A percentile compares a stretch with the other conserved stretches of the same genome.
Evolutionary conservation across 2,329 filamentous ascomycete genomes (phyloP).

Genomic region (Xylariales sp.): DNA sequence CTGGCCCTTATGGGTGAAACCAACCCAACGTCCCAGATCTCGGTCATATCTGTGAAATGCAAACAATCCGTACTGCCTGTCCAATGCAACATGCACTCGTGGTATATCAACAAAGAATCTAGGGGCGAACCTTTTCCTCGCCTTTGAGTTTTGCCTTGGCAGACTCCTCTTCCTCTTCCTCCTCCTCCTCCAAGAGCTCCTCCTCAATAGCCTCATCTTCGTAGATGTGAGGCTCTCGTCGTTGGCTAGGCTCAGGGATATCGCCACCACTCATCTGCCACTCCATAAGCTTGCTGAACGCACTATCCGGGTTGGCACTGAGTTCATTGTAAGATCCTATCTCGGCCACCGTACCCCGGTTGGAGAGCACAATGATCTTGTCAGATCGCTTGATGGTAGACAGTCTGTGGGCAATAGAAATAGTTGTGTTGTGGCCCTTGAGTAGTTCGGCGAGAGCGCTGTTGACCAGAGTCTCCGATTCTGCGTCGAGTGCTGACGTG

Average conservation of each 20-base stretch:
- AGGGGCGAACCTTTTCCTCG: slow-evolving; percentile 15
- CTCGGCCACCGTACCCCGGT: slow-evolving; percentile 85
- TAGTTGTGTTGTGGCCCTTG: slow-evolving; percentile 86
- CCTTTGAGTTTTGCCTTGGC: slow-evolving; percentile 14
- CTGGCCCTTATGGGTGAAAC: slow-evolving; percentile 8
- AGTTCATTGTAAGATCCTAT: slow-evolving; percentile 79
- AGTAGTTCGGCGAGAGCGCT: slow-evolving; percentile 78
- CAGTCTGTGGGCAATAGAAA: slow-evolving; percentile 92
- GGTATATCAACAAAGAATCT: slow-evolving; percentile 8
- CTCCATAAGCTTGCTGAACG: slow-evolving; percentile 95
- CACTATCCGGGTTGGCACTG: slow-evolving; percentile 67
- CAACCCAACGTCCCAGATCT: neutral
- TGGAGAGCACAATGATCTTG: slow-evolving; percentile 84
- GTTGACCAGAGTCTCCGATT: slow-evolving; percentile 95
- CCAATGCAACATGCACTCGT: slow-evolving; percentile 16
- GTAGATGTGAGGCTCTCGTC: slow-evolving; percentile 38
- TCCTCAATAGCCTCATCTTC: slow-evolving; percentile 50
- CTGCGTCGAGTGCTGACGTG: slow-evolving; percentile 90
- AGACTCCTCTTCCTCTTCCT: slow-evolving; percentile 24
- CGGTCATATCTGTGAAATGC: slow-evolving; percentile 1
- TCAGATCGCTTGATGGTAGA: slow-evolving; percentile 96
- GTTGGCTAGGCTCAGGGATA: slow-evolving; percentile 33
- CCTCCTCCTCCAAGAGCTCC: slow-evolving; percentile 38
- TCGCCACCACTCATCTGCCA: slow-evolving; percentile 95
- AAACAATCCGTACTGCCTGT: neutral